Base-by-base conservation (phyloP, 129 eudicot genomes). In the Silybum marianum region DNA sequence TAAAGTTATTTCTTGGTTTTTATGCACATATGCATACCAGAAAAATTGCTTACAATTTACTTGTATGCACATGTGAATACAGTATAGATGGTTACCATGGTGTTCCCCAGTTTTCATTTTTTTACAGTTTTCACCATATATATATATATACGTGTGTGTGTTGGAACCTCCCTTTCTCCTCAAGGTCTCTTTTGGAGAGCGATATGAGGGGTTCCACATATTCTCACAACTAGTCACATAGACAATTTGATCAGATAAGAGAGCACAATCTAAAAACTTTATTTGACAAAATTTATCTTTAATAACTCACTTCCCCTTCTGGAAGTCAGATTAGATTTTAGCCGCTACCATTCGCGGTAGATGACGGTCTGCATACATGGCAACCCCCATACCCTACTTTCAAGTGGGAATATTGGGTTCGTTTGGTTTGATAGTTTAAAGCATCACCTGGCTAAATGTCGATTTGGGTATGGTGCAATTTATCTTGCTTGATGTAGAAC, bases 401-500 rank as follows among this genome's bases (percentile, higher is more conserved):
- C 65, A 0, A 54, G 65, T 54, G 65, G 18, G 65, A 54, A 54
- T 54, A 16, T 6, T 54, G 65, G 65, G 22, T 54, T 13, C 16
- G 62, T 58, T 58, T 58, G 10, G 30, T 18, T 46, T 44, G 54
- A 11, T 8, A 34, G 3, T 19, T 67, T 46, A 48, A 72, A 81
- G 68, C 7, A 23, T 85, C 67, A 93, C 98, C 98, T 94, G 98
- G 42, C 78, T 82, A 72, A 89, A 87, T 71, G 80, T 81, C 34
- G 81, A 54, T 42, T 70, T 36, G 46, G 90, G 69, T 69, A 80
- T 24, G 82, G 79, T 80, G 69, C 95, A 87, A 3, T 76, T 76
- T 12, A 7, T 68, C 42, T 82, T 72, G 68, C 76, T 81, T 7
- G 82, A 79, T 78, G 73, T 85, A 28, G 92, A 76, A 74, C 72